phyloP scores from a whole-genome alignment of 1,284 basidiomycete species.

The Sphagnurus paluster region DNA sequence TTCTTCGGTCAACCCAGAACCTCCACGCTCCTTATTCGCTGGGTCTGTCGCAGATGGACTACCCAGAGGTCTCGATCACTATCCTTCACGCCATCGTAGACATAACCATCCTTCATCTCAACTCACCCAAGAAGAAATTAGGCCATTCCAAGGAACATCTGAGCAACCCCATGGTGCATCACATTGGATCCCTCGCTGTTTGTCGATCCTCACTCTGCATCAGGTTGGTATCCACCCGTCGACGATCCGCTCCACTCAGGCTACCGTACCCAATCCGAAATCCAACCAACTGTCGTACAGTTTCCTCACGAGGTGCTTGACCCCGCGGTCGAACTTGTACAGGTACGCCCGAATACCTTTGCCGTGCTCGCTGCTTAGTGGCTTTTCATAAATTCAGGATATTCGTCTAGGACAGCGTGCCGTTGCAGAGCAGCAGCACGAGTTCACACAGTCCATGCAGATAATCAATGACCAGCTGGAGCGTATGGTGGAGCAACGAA shows the following conservation, averaged over 20 bases:
- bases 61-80: too few species aligned
- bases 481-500: conserved; percentile 1
- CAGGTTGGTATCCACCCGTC: too few species aligned
- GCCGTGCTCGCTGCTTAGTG: not conserved
- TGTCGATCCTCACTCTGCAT: too few species aligned
- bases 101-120: too few species aligned
- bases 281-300: not conserved
- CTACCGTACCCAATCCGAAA: not conserved
- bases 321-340: conserved; percentile 1
- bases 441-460: conserved; percentile 2
- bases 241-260: too few species aligned
- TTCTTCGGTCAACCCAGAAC: not conserved
- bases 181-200: too few species aligned
- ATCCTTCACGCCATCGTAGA: too few species aligned
- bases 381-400: not conserved
- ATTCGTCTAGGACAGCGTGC: conserved; percentile 7
- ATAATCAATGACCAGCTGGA: conserved; percentile 9
- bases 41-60: too few species aligned
- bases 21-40: not conserved
- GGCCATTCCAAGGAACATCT: too few species aligned
- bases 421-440: conserved; percentile 6
- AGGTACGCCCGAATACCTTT: not conserved
- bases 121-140: too few species aligned
- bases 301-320: conserved; percentile 2
- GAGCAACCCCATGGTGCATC: too few species aligned